A percentile compares a stretch with the other conserved stretches of the same genome.
phyloP scores from a whole-genome alignment of 1,284 basidiomycete genomes.

The Lentinula novae-zelandiae region DNA sequence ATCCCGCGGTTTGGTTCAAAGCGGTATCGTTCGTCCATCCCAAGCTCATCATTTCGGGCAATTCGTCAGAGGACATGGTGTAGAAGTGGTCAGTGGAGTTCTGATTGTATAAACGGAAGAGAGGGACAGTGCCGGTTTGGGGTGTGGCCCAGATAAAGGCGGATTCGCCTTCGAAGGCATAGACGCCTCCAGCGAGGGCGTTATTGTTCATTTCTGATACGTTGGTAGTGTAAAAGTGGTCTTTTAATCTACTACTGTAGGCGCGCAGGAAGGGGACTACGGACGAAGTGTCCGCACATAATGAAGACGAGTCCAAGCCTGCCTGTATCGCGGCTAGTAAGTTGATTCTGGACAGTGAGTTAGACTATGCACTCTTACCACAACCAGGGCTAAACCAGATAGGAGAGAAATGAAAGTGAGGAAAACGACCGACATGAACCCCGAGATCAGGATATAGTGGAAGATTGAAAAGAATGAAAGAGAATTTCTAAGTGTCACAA shows the following conservation, averaged over 20 bases:
- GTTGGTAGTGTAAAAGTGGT: conserved; percentile 9
- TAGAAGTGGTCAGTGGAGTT: conserved; percentile 1
- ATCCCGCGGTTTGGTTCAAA: neutral
- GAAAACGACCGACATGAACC: neutral
- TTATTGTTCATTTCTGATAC: neutral
- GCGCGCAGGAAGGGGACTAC: neutral
- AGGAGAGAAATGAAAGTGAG: neutral
- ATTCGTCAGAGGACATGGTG: neutral
- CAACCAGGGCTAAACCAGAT: neutral
- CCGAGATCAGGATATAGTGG: neutral
- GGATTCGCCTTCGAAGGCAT: neutral
- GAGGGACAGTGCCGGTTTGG: neutral
- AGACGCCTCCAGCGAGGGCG: neutral
- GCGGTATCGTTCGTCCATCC: conserved; percentile 1
- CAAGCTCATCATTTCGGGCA: neutral
- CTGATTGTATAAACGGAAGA: neutral
- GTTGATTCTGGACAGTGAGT: neutral
- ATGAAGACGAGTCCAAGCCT: neutral
- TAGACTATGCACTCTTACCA: neutral
- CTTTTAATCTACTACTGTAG: neutral
- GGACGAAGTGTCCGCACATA: neutral
- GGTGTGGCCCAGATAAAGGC: neutral
- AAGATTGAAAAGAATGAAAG: neutral
- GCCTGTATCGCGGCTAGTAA: neutral
- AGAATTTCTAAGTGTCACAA: neutral